phyloP scores from a whole-genome alignment of 169 alveolate genomes.

The Cryptosporidium canis region DNA sequence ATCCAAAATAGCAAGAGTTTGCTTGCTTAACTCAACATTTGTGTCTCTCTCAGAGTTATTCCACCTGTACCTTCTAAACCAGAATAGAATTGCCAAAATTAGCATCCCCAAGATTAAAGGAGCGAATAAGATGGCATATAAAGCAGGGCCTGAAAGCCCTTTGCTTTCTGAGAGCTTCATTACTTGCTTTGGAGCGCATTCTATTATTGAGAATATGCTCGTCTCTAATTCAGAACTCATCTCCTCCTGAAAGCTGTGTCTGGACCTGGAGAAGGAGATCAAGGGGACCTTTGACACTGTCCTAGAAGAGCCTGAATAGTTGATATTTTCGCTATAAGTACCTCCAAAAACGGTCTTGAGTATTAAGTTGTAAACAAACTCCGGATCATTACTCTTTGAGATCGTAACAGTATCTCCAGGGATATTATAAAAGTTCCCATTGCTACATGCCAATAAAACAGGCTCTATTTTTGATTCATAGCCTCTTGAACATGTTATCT shows the following conservation, averaged over 20 bases:
- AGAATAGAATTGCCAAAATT: constrained; percentile 32
- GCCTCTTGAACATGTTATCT: constrained; percentile 59
- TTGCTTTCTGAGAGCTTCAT: constrained; percentile 57
- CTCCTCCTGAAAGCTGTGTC: background rate
- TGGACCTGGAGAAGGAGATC: background rate
- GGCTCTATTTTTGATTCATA: constrained; percentile 52
- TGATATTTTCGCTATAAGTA: background rate
- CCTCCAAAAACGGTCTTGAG: constrained; percentile 25
- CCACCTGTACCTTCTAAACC: constrained; percentile 70
- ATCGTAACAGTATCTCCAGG: constrained; percentile 53
- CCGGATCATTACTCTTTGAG: background rate
- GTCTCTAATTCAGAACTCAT: background rate
- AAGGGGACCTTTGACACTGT: background rate
- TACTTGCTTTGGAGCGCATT: constrained; percentile 40
- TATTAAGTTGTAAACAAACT: constrained; percentile 6
- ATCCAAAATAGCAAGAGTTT: constrained; percentile 53
- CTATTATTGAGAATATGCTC: background rate
- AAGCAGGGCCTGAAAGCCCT: constrained; percentile 66
- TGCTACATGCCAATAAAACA: constrained; percentile 36
- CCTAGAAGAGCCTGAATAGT: background rate
- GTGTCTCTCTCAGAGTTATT: background rate
- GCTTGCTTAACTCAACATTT: background rate
- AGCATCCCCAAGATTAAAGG: constrained; percentile 61
- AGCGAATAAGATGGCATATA: constrained; percentile 64
- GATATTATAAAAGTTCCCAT: constrained; percentile 44